These are phyloP conservation scores for Aspergillus floridensis DNA, from an alignment of 2,329 filamentous ascomycete genomes.

Conservation along the genomic window DNA sequence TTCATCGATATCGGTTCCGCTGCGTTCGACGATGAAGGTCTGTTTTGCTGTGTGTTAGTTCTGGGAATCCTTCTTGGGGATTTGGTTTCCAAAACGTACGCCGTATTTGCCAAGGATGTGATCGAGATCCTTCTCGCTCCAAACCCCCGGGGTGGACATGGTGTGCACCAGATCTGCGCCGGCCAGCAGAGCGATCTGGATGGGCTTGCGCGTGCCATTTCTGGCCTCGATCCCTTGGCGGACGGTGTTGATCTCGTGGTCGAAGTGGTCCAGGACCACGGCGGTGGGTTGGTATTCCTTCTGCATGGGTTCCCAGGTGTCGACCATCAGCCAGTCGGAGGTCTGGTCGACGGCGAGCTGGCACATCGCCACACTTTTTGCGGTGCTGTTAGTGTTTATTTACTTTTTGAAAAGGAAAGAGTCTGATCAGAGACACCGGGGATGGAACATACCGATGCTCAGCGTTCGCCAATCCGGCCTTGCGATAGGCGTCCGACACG, in stretches of 20 bases:
- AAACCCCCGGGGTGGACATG: slow-evolving; percentile 70
- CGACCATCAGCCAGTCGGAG: slow-evolving; percentile 78
- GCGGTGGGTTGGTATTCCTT: slow-evolving; percentile 85
- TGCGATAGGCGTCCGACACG: slow-evolving; percentile 75
- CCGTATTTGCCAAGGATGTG: slow-evolving; percentile 83
- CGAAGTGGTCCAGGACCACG: slow-evolving; percentile 84
- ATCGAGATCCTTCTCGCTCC: slow-evolving; percentile 80
- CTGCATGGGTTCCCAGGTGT: slow-evolving; percentile 85
- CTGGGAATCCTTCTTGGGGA: background rate
- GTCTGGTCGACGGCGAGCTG: slow-evolving; percentile 70
- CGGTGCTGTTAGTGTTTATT: background rate
- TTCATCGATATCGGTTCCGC: slow-evolving; percentile 84
- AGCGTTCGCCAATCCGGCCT: slow-evolving; percentile 71
- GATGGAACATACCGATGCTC: slow-evolving; percentile 56
- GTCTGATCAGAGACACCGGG: no score
- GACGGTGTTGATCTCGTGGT: slow-evolving; percentile 81
- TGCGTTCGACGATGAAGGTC: slow-evolving; percentile 82
- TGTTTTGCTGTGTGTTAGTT: slow-evolving; percentile 16
- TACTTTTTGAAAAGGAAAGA: no score
- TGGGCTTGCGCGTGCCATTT: slow-evolving; percentile 63
- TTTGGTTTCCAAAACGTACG: slow-evolving; percentile 26
- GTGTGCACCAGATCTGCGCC: slow-evolving; percentile 74
- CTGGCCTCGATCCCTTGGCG: slow-evolving; percentile 69
- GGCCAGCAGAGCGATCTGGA: slow-evolving; percentile 76
- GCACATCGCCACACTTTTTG: slow-evolving; percentile 74